These are phyloP conservation scores for Setomelanomma holmii DNA, from an alignment of 2,329 filamentous ascomycete genomes.

Conservation along the genomic window DNA sequence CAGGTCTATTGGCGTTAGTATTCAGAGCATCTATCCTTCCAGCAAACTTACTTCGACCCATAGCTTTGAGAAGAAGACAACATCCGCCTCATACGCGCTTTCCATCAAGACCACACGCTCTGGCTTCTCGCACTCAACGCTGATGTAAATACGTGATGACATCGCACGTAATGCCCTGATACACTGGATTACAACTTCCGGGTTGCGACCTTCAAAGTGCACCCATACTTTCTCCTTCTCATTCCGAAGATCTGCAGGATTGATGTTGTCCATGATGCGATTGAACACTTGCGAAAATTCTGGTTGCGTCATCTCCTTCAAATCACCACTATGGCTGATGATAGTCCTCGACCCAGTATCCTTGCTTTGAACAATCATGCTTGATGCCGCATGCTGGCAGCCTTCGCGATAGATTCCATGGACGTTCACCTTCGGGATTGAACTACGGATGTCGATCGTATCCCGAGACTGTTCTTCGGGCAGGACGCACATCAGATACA, in stretches of 20 bases:
- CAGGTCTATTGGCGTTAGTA: conserved; percentile 49
- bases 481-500: conserved; percentile 57
- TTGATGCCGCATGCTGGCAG: conserved; percentile 66
- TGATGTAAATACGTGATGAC: conserved; percentile 70
- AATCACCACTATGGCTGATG: conserved; percentile 69
- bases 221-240: conserved; percentile 59
- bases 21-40: conserved; percentile 5
- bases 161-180: conserved; percentile 53
- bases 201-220: conserved; percentile 78
- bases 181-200: conserved; percentile 50
- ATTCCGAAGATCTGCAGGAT: conserved; percentile 32
- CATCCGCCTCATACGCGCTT: conserved; percentile 68
- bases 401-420: conserved; percentile 63
- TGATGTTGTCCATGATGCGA: neutral
- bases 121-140: conserved; percentile 77
- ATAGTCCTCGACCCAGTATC: conserved; percentile 70
- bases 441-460: conserved; percentile 60
- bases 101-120: conserved; percentile 64
- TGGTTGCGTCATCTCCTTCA: conserved; percentile 69
- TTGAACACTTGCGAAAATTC: conserved; percentile 63
- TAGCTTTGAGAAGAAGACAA: conserved; percentile 75
- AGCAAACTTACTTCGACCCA: conserved; percentile 68
- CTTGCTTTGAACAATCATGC: conserved; percentile 71
- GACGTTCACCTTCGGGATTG: conserved; percentile 61
- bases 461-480: conserved; percentile 62